A percentile compares a stretch with the other conserved stretches of the same genome.
Conservation (phyloP, 768 basidiomycete genomes). For the Calocera viscosa region DNA sequence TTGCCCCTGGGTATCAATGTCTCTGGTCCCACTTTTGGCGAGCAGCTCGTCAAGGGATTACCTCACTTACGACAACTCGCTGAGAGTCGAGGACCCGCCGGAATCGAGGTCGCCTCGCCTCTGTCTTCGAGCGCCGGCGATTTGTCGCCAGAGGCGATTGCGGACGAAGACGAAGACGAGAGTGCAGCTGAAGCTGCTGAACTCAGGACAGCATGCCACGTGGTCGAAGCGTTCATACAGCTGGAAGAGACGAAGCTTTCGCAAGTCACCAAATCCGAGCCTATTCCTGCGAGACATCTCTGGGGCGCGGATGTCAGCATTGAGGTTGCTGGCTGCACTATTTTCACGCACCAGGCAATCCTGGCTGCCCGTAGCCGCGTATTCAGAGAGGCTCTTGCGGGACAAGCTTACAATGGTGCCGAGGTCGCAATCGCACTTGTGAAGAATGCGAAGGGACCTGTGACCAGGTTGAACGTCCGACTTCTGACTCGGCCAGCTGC, state of each 20-base stretch:
- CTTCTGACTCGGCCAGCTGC: neutral
- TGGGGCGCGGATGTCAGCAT: conserved; percentile 1
- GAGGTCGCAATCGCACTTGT: conserved; percentile 12
- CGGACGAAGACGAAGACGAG: conserved; percentile 34
- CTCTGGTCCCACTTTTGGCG: conserved; percentile 43
- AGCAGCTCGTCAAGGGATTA: conserved; percentile 53
- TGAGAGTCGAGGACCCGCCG: conserved; percentile 18
- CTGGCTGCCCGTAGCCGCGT: conserved; percentile 46
- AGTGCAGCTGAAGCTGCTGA: conserved; percentile 18
- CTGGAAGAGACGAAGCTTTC: conserved; percentile 5
- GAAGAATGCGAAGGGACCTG: conserved; percentile 9
- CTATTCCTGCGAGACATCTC: neutral
- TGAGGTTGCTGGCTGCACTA: conserved; percentile 17
- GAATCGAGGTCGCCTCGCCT: conserved; percentile 21
- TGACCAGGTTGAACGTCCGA: neutral
- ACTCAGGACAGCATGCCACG: conserved; percentile 21
- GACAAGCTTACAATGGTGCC: conserved; percentile 24
- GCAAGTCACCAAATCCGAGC: conserved; percentile 18
- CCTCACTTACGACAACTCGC: conserved; percentile 39
- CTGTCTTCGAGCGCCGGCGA: conserved; percentile 17
- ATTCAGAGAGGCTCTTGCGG: conserved; percentile 35
- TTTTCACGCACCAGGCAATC: conserved; percentile 56
- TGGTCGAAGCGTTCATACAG: conserved; percentile 21
- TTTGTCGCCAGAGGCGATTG: conserved; percentile 11
- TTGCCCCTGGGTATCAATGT: conserved; percentile 43